Percentiles rank a stretch among this genome's conserved stretches.
Conservation (phyloP, 495 filamentous ascomycete genomes). For the Darksidea phi region DNA sequence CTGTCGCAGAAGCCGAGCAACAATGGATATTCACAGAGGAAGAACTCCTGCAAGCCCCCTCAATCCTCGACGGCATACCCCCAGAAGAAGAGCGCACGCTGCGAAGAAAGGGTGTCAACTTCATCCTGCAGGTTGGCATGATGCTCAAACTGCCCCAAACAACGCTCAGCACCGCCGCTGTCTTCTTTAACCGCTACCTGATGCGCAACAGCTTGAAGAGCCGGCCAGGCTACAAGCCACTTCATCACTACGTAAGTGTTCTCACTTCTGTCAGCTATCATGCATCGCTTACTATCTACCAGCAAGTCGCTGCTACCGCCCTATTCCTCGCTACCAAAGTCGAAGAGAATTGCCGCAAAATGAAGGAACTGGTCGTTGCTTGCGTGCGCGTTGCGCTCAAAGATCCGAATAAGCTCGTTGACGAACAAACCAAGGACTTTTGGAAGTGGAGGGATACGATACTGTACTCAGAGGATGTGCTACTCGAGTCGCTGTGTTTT, state of each 20-base stretch:
- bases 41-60: conserved; percentile 78
- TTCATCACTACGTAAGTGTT: conserved; percentile 75
- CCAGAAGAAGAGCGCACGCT: conserved; percentile 71
- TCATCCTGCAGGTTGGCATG: conserved; percentile 91
- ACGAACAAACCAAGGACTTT: conserved; percentile 94
- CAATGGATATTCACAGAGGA: conserved; percentile 91
- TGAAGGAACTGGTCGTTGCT: conserved; percentile 86
- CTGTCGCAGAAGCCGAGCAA: conserved; percentile 55
- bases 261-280: not conserved
- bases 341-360: conserved; percentile 91
- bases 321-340: conserved; percentile 95
- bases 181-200: conserved; percentile 92
- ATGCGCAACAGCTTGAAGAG: conserved; percentile 81
- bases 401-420: conserved; percentile 77
- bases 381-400: conserved; percentile 95
- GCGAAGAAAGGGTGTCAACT: conserved; percentile 89
- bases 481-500: conserved; percentile 91
- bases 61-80: conserved; percentile 76
- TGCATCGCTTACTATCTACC: conserved; percentile 12
- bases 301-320: conserved; percentile 75
- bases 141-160: conserved; percentile 89
- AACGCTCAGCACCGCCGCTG: conserved; percentile 84
- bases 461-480: conserved; percentile 80
- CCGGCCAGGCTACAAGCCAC: conserved; percentile 56
- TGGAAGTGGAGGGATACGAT: conserved; percentile 97